These are phyloP conservation scores for Buxus sempervirens DNA, from an alignment of 164 flowering plant genomes.

Conservation along the genomic window DNA sequence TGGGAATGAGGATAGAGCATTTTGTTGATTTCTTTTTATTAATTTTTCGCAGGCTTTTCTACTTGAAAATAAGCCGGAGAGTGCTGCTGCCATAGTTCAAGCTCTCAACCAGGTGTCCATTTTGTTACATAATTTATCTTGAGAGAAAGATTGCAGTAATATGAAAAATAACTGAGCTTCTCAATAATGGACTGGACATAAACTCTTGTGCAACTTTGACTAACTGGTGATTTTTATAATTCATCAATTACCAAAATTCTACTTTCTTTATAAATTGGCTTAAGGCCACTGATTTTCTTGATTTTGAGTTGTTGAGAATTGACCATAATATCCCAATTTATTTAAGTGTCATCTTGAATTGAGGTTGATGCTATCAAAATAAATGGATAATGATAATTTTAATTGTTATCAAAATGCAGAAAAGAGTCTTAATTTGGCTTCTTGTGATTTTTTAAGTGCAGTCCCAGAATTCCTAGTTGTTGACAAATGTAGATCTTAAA, in stretches of 20 bases:
- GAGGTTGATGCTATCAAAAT: not conserved
- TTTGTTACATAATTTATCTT: constrained; percentile 2
- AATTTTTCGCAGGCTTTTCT: constrained; percentile 59
- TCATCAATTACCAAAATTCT: not conserved
- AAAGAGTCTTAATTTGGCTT: not conserved
- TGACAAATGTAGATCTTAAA: not conserved
- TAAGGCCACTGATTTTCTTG: not conserved
- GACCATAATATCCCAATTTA: not conserved
- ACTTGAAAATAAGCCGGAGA: constrained; percentile 71
- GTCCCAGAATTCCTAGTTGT: not conserved
- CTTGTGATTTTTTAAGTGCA: not conserved
- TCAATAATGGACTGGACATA: not conserved
- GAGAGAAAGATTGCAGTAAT: not conserved
- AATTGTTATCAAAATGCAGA: not conserved
- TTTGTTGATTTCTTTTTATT: not conserved
- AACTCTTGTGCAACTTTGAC: not conserved
- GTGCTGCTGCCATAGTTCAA: constrained; percentile 70
- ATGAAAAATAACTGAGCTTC: not conserved
- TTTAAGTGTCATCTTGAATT: not conserved
- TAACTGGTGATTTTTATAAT: not conserved
- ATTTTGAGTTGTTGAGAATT: not conserved
- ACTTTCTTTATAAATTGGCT: not conserved
- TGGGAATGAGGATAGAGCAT: too few relatives aligned
- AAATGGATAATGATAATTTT: too few relatives aligned
- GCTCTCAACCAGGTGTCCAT: constrained; percentile 50